Percentiles rank a stretch among this genome's conserved stretches.
phyloP scores from a whole-genome alignment of 2,329 filamentous ascomycete species.

The Botrytis aclada region DNA sequence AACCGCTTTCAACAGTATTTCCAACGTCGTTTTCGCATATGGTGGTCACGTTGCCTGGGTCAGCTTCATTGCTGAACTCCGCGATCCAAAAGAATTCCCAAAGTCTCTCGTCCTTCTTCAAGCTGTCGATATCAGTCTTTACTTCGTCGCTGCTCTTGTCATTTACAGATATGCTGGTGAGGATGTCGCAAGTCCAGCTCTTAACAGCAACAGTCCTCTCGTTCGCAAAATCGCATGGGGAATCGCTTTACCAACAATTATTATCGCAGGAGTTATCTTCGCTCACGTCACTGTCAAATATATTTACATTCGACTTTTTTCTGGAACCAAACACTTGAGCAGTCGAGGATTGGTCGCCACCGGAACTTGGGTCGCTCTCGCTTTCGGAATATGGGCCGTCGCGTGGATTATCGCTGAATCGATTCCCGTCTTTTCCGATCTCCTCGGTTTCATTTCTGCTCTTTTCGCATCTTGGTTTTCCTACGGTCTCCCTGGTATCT shows the following conservation, averaged over 20 bases:
- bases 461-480: slow-evolving; percentile 55
- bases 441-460: slow-evolving; percentile 62
- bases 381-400: slow-evolving; percentile 53
- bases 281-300: slow-evolving; percentile 65
- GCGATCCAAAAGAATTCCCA: slow-evolving; percentile 53
- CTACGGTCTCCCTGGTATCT: slow-evolving; percentile 46
- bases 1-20: slow-evolving; percentile 48
- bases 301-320: slow-evolving; percentile 61
- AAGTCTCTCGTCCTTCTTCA: slow-evolving; percentile 59
- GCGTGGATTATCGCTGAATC: slow-evolving; percentile 66
- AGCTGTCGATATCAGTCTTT: slow-evolving; percentile 56
- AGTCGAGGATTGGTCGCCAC: slow-evolving; percentile 51
- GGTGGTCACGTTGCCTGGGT: slow-evolving; percentile 60
- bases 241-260: slow-evolving; percentile 65
- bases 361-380: slow-evolving; percentile 57
- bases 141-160: slow-evolving; percentile 49
- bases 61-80: slow-evolving; percentile 56
- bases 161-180: slow-evolving; percentile 66
- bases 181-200: slow-evolving; percentile 60
- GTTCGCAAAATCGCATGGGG: slow-evolving; percentile 65
- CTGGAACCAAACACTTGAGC: slow-evolving; percentile 43
- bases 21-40: slow-evolving; percentile 60
- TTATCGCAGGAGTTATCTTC: slow-evolving; percentile 69
- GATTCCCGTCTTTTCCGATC: slow-evolving; percentile 64
- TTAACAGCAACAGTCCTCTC: slow-evolving; percentile 52